phyloP scores from a whole-genome alignment of 257 asterid genomes.

The Rehmannia glutinosa region DNA sequence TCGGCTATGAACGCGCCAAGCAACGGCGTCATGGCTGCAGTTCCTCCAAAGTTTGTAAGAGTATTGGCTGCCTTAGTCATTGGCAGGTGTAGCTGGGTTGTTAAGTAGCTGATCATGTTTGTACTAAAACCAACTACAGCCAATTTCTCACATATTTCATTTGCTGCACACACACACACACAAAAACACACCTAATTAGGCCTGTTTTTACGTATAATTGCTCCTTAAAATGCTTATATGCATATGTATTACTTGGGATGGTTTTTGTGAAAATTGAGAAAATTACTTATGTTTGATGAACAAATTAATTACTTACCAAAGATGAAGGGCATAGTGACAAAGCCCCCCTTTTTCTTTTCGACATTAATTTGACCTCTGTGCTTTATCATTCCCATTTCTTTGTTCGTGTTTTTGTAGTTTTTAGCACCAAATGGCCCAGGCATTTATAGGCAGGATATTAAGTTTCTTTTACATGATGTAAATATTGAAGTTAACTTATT shows the following conservation, averaged over 20 bases:
- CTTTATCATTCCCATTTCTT: slow-evolving; percentile 37
- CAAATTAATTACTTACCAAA: slow-evolving; percentile 64
- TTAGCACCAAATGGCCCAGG: background rate
- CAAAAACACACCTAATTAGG: too few relatives aligned
- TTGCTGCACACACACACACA: slow-evolving; percentile 42
- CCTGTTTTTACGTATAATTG: too few relatives aligned
- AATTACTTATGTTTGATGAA: background rate
- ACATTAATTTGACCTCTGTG: slow-evolving; percentile 16
- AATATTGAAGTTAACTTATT: background rate
- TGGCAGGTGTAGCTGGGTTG: slow-evolving; percentile 70
- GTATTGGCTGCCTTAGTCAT: slow-evolving; percentile 86
- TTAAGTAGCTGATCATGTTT: slow-evolving; percentile 85
- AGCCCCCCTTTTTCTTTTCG: slow-evolving; percentile 64
- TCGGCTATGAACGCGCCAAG: slow-evolving; percentile 84
- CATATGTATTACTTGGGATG: too few relatives aligned
- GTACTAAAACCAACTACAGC: slow-evolving; percentile 81
- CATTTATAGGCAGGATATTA: slow-evolving; percentile 36
- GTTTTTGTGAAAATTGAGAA: background rate
- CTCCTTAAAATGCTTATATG: too few relatives aligned
- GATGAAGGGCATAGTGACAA: slow-evolving; percentile 90
- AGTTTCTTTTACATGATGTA: background rate
- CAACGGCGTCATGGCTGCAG: slow-evolving; percentile 88
- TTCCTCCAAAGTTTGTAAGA: slow-evolving; percentile 83
- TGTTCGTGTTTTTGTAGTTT: too few relatives aligned
- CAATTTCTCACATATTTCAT: slow-evolving; percentile 83